Percentiles rank a stretch among this genome's conserved stretches.
Evolutionary conservation across 441 rosid species (phyloP).

Genomic region (Populus hybrid): DNA sequence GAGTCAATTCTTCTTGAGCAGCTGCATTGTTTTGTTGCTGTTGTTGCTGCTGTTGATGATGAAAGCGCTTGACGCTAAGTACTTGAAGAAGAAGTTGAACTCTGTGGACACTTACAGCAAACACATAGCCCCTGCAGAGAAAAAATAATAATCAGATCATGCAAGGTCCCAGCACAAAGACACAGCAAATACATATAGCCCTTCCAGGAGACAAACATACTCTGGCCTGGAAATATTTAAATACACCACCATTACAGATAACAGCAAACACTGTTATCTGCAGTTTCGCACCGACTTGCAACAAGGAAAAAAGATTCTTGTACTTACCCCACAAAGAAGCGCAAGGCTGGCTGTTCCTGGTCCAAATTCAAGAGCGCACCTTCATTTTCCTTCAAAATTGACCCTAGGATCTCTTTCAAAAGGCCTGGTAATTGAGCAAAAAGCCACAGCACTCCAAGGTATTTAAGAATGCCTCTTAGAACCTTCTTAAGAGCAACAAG

Average conservation of each 20-base stretch:
- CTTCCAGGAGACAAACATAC: neutral
- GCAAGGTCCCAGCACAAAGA: neutral
- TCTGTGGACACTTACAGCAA: constrained; percentile 94
- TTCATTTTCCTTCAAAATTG: constrained; percentile 95
- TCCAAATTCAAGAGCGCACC: constrained; percentile 96
- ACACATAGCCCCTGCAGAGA: constrained; percentile 84
- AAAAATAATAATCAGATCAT: constrained; percentile 16
- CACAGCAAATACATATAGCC: neutral
- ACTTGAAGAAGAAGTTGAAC: constrained; percentile 99
- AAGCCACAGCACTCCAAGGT: constrained; percentile 90
- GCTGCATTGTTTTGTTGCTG: constrained; percentile 58
- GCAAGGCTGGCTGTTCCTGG: constrained; percentile 98
- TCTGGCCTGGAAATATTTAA: neutral
- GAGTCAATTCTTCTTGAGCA: constrained; percentile 83
- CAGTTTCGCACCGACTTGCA: neutral
- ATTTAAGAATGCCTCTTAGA: constrained; percentile 87
- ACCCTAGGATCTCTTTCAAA: constrained; percentile 86
- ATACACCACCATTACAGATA: neutral
- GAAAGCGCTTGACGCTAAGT: constrained; percentile 91
- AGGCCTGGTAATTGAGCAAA: constrained; percentile 87
- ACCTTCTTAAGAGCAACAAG: constrained; percentile 99
- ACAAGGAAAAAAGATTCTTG: neutral
- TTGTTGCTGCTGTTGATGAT: constrained; percentile 83
- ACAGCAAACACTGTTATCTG: too few relatives aligned
- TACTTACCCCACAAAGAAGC: constrained; percentile 96